phyloP scores from a whole-genome alignment of 352 stramenopile genomes.

The Globisporangium spinosum region DNA sequence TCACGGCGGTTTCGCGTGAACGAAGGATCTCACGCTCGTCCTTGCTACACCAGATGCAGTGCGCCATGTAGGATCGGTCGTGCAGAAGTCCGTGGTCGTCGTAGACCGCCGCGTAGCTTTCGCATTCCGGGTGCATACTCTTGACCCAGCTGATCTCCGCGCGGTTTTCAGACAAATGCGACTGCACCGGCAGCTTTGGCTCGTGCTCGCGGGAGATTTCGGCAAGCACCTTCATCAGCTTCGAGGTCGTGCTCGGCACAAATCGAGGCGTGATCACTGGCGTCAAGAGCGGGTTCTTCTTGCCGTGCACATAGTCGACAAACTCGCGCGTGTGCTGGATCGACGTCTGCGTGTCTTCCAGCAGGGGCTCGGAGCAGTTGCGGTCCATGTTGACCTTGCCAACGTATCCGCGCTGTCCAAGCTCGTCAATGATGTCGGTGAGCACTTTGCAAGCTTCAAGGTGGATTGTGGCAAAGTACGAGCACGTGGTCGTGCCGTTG shows the following conservation, averaged over 20 bases:
- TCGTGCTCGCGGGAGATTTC: conserved; percentile 77
- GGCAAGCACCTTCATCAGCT: conserved; percentile 81
- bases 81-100: conserved; percentile 86
- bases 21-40: conserved; percentile 73
- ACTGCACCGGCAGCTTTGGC: conserved; percentile 83
- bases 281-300: conserved; percentile 72
- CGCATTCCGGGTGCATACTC: conserved; percentile 75
- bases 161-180: conserved; percentile 89
- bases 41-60: conserved; percentile 88
- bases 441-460: conserved; percentile 90
- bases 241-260: conserved; percentile 83
- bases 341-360: conserved; percentile 83
- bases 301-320: conserved; percentile 79
- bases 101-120: conserved; percentile 80
- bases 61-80: conserved; percentile 91
- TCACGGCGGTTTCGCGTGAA: conserved; percentile 69
- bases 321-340: conserved; percentile 86
- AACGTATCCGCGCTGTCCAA: conserved; percentile 88
- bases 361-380: conserved; percentile 78
- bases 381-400: conserved; percentile 97
- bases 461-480: conserved; percentile 93
- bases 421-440: conserved; percentile 74
- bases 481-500: conserved; percentile 92
- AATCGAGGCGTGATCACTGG: conserved; percentile 93
- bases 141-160: conserved; percentile 88